Evolutionary conservation across 2,329 filamentous ascomycete genomes (phyloP), one percentile per base, ranked within the genome.

Genomic region (Hymenoscyphus repandus): DNA sequence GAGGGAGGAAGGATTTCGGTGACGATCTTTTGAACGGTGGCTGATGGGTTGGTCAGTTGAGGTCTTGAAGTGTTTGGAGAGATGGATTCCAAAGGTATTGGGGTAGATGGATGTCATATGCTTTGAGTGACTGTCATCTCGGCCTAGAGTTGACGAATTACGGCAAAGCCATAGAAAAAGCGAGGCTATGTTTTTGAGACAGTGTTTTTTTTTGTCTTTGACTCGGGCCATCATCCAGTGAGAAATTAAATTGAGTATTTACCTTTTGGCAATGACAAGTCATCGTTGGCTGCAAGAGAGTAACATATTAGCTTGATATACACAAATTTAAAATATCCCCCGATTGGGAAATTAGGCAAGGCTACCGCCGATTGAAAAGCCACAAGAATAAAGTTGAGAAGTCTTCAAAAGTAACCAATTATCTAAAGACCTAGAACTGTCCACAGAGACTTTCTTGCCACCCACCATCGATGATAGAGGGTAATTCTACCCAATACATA

Each of bases 1-100:
- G 86, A 82, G 0, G 86, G 74, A 1, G 90, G 84, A 1, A 99
- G 79, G 63, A 99, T 96, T 69, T 99, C 93, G 52, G 86, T 86
- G 61, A 99, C 92, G 59, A 99, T 99, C 72, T 86, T 86, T 63
- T 85, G 82, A n/a, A 86, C 82, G 5, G 82, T 86, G 33, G 82
- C 82, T 36, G 22, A 47, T n/a, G 12, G n/a, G 38, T 27, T 17
- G n/a, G 41, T 45, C 37, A 39, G 11, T 17, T 6, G 5, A 5
- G n/a, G 13, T 17, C 11, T 40, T 17, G n/a, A 5, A 5, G 13
- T 3, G 18, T 17, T 11, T 20, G n/a, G 5, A 5, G 18, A 6
- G 38, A 6, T 41, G 3, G n/a, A n/a, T n/a, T n/a, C n/a, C n/a
- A n/a, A n/a, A n/a, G n/a, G n/a, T n/a, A n/a, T n/a, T n/a, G 11